Evolutionary conservation across 148 eudicot genomes (phyloP), one percentile per base, ranked within the genome.

Genomic region (Talinum fruticosum): DNA sequence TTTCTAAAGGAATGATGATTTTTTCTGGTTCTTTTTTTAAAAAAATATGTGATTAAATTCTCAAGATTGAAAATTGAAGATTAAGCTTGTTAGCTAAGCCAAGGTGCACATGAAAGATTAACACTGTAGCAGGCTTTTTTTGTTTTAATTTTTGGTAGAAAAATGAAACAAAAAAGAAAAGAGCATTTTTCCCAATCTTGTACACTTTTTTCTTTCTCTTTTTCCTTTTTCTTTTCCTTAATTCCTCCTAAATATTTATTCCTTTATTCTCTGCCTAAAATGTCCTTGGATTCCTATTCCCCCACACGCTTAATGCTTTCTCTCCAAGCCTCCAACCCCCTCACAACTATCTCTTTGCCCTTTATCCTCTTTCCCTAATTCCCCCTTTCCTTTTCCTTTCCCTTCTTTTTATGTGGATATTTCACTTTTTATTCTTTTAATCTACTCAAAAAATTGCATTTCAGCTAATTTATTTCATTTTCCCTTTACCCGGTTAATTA

Each of bases 211-310:
- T 41, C 47, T 41, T 41, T 41, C 47, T 10, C 8, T 23, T 74
- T 15, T 35, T n/a, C 19, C 19, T 44, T 26, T 24, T 41, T 18
- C 21, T 29, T 73, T 33, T 73, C 29, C 30, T 19, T 51, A 6
- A 59, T 32, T n/a, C 10, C 29, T 32, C 44, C 30, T 54, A 23
- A 32, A 8, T 26, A 45, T 72, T 29, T 79, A 76, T 86, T 81
- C 80, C 59, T 74, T 78, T 79, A 79, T 86, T 85, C 82, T 45
- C 69, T 54, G 57, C 64, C 83, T 78, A 72, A 82, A 78, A 81
- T 82, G 75, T 83, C 85, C 76, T 87, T 84, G 87, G 86, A 87
- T 89, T 86, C 88, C 80, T 76, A 81, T 76, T 54, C 57, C 61
- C 76, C 66, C 76, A 73, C 76, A 49, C 61, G 62, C 66, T 49